Base-by-base conservation (phyloP, 345 rosid genomes). In the Corchorus capsularis region DNA sequence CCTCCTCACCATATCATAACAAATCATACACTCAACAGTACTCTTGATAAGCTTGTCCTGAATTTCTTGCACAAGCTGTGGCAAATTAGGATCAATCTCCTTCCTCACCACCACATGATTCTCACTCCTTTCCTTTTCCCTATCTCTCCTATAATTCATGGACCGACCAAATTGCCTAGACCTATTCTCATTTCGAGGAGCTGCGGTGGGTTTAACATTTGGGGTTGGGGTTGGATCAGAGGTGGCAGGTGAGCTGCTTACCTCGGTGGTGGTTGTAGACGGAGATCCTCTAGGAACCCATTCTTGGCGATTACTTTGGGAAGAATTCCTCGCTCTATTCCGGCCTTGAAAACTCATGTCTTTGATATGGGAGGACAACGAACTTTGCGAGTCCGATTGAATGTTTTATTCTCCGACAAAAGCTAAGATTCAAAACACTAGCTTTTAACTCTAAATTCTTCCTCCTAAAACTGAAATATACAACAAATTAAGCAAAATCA, bases 21-120 rank as follows among this genome's bases (percentile, higher is more conserved):
- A 93, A 65, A 96, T 96, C 99, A 96, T 96, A 81, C 99, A 96
- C 87, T 96, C 99, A 17, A 92, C 84, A 3, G 83, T 63, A 60
- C 93, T 87, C 84, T 89, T 93, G 22, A 73, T 78, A 59, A 96
- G 90, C 83, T 93, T 96, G 73, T 93, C 99, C 84, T 89, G 92
- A 84, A 96, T 77, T 83, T 93, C 98, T 77, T 93, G 99, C 79
- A 90, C 91, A 66, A 96, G 93, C 75, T 88, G 97, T 16, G 99
- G 97, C 83, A 93, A 75, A 83, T 85, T 91, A 0, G 80, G 92
- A 74, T 93, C 93, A 54, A 80, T 81, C 63, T 41, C 17, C 55
- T 55, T 80, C 76, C 75, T 68, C 65, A 65, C 78, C 50, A 64
- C 88, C 76, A 69, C 69, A 35, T 74, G 49, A 76, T 74, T 72